Conservation (phyloP, 805 yeast genomes). For the Wickerhamomyces ciferrii region DNA sequence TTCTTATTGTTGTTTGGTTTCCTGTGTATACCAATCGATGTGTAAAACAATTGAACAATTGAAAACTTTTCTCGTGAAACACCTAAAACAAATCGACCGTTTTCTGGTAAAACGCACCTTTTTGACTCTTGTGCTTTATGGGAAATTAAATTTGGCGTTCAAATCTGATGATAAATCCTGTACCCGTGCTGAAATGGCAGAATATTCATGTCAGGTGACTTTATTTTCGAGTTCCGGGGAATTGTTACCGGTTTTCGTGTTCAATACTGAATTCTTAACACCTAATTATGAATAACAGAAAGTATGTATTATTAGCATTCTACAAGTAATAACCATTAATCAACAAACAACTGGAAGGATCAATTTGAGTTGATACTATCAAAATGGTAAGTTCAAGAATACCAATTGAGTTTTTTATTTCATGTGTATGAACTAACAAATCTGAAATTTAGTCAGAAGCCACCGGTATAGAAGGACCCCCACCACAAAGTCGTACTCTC, state of each 20-base stretch:
- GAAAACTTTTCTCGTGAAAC: not conserved
- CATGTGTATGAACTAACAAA: not conserved
- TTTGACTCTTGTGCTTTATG: not conserved
- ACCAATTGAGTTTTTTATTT: too few relatives aligned
- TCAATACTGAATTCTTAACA: not conserved
- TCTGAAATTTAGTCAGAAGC: constrained; percentile 4
- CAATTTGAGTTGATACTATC: too few relatives aligned
- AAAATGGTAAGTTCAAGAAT: too few relatives aligned
- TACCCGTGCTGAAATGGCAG: not conserved
- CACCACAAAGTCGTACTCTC: constrained; percentile 22
- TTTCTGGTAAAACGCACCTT: not conserved
- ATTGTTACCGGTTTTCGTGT: not conserved
- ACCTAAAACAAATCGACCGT: not conserved
- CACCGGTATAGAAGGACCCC: constrained; percentile 1
- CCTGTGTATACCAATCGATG: too few relatives aligned
- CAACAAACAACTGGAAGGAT: too few relatives aligned
- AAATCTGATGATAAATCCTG: not conserved
- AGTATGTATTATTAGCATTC: too few relatives aligned
- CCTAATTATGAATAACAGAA: too few relatives aligned
- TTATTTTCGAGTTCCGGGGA: not conserved
- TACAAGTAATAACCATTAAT: too few relatives aligned
- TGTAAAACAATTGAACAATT: not conserved
- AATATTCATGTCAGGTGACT: not conserved
- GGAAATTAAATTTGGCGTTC: too few relatives aligned
- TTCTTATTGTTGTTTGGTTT: too few relatives aligned